Conservation (phyloP, 129 eudicot species). For the Deinandra increscens region DNA sequence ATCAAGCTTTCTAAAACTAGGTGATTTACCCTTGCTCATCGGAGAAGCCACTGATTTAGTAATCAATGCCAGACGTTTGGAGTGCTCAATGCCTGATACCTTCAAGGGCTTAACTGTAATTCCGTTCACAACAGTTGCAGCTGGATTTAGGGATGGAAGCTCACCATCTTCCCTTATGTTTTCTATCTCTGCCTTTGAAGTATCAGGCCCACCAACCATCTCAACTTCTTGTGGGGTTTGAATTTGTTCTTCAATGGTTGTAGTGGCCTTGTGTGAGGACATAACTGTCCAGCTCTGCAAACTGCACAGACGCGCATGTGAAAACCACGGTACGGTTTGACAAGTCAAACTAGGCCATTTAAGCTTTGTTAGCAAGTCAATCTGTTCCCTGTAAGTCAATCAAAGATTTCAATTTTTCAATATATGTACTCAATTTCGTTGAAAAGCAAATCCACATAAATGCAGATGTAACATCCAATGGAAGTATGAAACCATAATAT, state of each 20-base stretch:
- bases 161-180: slow-evolving; percentile 81
- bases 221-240: slow-evolving; percentile 39
- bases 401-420: slow-evolving; percentile 47
- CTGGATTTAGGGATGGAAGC: slow-evolving; percentile 68
- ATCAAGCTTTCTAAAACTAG: slow-evolving; percentile 59
- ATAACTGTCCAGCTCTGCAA: slow-evolving; percentile 58
- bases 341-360: slow-evolving; percentile 77
- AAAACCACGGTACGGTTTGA: slow-evolving; percentile 81
- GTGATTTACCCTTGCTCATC: slow-evolving; percentile 58
- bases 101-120: slow-evolving; percentile 43
- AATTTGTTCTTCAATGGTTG: slow-evolving; percentile 46
- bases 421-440: not conserved
- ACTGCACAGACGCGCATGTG: slow-evolving; percentile 62
- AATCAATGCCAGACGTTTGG: slow-evolving; percentile 56
- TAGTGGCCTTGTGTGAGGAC: slow-evolving; percentile 30
- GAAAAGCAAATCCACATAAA: slow-evolving; percentile 16
- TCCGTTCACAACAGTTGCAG: slow-evolving; percentile 30
- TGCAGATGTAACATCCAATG: not conserved
- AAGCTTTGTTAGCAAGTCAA: slow-evolving; percentile 69
- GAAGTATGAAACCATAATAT: slow-evolving; percentile 12
- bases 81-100: slow-evolving; percentile 54
- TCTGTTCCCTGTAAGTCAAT: slow-evolving; percentile 87
- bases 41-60: slow-evolving; percentile 67
- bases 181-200: slow-evolving; percentile 58
- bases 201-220: slow-evolving; percentile 35